Evolutionary conservation across 75 land plant genomes (phyloP), one percentile per base, ranked within the genome.

Genomic region (Pinus albicaulis): DNA sequence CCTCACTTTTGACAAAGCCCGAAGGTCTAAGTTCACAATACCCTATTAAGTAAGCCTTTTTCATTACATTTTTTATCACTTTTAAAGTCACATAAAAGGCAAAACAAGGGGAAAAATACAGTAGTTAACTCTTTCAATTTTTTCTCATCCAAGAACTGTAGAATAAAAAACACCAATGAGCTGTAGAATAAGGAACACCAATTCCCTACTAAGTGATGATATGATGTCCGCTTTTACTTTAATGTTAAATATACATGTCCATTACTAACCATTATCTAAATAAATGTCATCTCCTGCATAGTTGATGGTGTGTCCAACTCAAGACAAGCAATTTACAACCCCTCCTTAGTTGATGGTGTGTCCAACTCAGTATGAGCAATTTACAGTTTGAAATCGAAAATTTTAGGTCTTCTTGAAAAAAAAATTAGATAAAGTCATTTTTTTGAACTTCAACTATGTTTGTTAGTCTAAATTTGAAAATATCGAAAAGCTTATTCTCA

Each of bases 61-160:
- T 63, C 38, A 61, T 0, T 24, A 57, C 57, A 56, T 66, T 38
- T 38, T 7, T 28, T 48, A 34, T n/a, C 5, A 66, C 17, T 38
- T 25, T 3, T 53, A 53, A 61, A 75, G 12, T 16, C 0, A 52
- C 41, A 65, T 8, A 22, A 73, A 70, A 77, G 25, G 14, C 41
- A 48, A 48, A 76, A 12, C 1, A 36, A 41, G 28, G 22, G 8
- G 44, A 6, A n/a, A 7, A 36, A 73, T 11, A 73, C 6, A 23
- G 11, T 11, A 71, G n/a, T n/a, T n/a, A n/a, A n/a, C n/a, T n/a
- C n/a, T n/a, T n/a, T n/a, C n/a, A n/a, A n/a, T n/a, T n/a, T 90
- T 76, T 90, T 90, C 85, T 90, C 92, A 12, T 90, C 92, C 14
- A 88, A 73, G 71, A 90, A 88, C 79, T 90, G 90, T 75, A 90